phyloP scores from a whole-genome alignment of 345 rosid species.

The Ricinus communis region DNA sequence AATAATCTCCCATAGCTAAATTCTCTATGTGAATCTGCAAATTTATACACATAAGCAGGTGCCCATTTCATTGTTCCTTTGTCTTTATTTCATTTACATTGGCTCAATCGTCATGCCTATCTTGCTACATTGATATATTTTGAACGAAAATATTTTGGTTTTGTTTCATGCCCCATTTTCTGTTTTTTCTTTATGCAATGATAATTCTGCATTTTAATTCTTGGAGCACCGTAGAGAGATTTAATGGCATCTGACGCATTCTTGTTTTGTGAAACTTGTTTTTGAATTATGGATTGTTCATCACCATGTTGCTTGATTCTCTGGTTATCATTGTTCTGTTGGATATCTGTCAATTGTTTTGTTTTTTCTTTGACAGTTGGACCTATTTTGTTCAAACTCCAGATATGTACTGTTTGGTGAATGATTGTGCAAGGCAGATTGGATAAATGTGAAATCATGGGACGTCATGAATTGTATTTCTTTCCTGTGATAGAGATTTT shows the following conservation, averaged over 20 bases:
- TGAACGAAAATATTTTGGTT: not conserved
- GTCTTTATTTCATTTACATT: not conserved
- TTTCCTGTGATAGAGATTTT: slow-evolving; percentile 9
- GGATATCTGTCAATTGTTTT: no score
- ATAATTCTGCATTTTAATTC: not conserved
- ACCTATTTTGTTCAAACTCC: not conserved
- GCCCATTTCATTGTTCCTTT: slow-evolving; percentile 15
- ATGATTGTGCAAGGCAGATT: not conserved
- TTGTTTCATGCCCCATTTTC: not conserved
- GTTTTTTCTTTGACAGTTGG: no score
- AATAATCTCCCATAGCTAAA: not conserved
- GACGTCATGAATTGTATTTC: not conserved
- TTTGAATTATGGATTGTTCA: slow-evolving; percentile 1
- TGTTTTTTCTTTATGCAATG: slow-evolving; percentile 2
- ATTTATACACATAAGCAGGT: slow-evolving; percentile 27
- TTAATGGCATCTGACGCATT: not conserved
- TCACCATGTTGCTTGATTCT: not conserved
- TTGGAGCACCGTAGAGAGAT: not conserved
- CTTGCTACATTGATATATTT: no score
- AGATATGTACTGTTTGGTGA: not conserved
- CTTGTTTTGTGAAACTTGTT: not conserved
- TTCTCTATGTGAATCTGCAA: not conserved
- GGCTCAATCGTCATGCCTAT: not conserved
- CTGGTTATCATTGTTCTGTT: no score
- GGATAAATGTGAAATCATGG: not conserved